A percentile compares a stretch with the other conserved stretches of the same genome.
Conservation (phyloP, 768 basidiomycete genomes). For the Mycena chlorophos region DNA sequence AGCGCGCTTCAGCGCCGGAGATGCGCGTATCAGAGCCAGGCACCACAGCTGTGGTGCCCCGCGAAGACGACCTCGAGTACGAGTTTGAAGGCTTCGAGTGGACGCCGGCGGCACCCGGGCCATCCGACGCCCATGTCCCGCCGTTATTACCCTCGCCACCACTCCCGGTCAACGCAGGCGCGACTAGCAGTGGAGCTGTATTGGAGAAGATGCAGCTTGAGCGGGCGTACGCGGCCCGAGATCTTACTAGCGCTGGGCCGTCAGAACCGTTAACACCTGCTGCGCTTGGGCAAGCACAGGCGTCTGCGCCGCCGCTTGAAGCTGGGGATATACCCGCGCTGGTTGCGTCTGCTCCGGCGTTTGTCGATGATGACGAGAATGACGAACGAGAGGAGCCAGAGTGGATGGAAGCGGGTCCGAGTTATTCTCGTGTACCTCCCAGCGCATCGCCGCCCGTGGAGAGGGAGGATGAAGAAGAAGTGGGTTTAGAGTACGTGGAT, state of each 20-base stretch:
- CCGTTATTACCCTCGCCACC: background rate
- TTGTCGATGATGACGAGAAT: background rate
- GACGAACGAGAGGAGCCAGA: constrained; percentile 3
- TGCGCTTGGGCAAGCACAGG: background rate
- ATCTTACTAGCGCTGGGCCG: background rate
- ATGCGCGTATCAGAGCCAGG: background rate
- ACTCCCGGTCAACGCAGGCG: background rate
- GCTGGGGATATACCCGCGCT: background rate
- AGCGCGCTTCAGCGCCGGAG: constrained; percentile 51
- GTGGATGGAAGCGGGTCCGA: constrained; percentile 18
- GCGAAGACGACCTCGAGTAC: background rate
- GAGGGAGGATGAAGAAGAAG: background rate
- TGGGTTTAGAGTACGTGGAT: background rate
- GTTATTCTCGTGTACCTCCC: background rate
- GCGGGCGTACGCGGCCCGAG: constrained; percentile 14
- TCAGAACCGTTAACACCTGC: background rate
- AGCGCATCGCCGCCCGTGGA: constrained; percentile 10
- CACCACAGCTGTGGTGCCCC: background rate
- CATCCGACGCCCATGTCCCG: background rate
- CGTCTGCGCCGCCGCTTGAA: background rate
- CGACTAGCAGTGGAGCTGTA: background rate
- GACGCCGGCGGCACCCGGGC: background rate
- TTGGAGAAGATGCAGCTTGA: constrained; percentile 21
- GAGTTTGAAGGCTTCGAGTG: constrained; percentile 1
- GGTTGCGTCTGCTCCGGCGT: background rate